A percentile compares a stretch with the other conserved stretches of the same genome.
phyloP scores from a whole-genome alignment of 768 basidiomycete genomes.

The Mycena sanguinolenta region DNA sequence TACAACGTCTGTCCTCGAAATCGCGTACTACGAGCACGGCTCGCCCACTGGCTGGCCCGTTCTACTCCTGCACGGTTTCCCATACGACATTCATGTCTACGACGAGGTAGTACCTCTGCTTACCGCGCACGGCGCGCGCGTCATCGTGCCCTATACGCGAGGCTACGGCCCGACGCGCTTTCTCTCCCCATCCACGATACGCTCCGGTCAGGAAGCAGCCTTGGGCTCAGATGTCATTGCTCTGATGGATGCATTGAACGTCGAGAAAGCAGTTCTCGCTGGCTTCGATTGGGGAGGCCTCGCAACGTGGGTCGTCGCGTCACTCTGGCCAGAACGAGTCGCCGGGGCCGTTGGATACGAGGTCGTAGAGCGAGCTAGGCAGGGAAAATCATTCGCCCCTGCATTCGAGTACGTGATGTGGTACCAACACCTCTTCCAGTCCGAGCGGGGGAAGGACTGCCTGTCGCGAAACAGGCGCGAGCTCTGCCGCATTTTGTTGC shows the following conservation, averaged over 20 bases:
- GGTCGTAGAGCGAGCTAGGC: not conserved
- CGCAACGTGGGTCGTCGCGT: not conserved
- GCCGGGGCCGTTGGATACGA: not conserved
- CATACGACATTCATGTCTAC: not conserved
- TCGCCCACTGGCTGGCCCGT: conserved; percentile 2
- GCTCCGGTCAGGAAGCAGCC: not conserved
- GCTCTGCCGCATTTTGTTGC: not conserved
- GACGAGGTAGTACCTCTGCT: not conserved
- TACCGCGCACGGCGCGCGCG: not conserved
- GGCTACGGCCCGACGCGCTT: conserved; percentile 5
- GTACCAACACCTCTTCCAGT: conserved; percentile 9
- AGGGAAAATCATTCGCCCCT: not conserved
- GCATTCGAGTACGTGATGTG: not conserved
- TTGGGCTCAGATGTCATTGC: conserved; percentile 2
- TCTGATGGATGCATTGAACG: not conserved
- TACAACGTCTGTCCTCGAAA: not conserved
- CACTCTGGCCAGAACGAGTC: conserved; percentile 5
- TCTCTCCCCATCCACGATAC: not conserved
- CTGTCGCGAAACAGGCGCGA: not conserved
- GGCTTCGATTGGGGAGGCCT: conserved; percentile 9
- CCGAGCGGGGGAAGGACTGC: not conserved
- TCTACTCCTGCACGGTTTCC: not conserved
- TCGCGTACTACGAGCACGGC: conserved; percentile 10
- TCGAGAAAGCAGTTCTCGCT: not conserved
- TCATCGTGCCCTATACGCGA: conserved; percentile 1